Base-by-base conservation (phyloP, 768 basidiomycete species). In the Phaeotremella fagi region DNA sequence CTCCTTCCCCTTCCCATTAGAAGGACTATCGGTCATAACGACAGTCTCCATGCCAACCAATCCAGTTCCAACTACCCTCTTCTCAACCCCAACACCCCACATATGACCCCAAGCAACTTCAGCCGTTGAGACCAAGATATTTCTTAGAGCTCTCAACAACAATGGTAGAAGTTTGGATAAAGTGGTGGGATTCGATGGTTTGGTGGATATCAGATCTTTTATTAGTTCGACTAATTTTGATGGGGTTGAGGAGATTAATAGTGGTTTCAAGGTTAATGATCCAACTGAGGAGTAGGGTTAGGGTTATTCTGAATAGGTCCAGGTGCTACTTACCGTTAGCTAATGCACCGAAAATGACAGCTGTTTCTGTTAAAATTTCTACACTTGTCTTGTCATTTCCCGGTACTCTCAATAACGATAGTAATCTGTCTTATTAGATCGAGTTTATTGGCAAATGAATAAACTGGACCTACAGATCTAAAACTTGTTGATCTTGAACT, bases 91-190 rank as follows among this genome's bases (percentile, higher is more conserved):
- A 5, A 73, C 69, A 14, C 71, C 71, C 71, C 71, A 71, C 56
- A 66, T 65, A 25, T 65, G 64, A 7, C 72, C 70, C 68, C 70
- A 71, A 14, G 70, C 46, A 23, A 65, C 55, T 48, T 74, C 72
- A 3, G 68, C 70, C 1, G 65, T 65, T 9, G 72, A 54, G 14
- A 70, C 52, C 3, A 66, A 49, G 36, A 72, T 29, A 48, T 72
- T 74, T 22, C 72, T 57, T 3, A 72, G 42, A 12, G 72, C 72
- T 46, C 71, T 44, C 1, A 72, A 45, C 4, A 66, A 25, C 1
- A 67, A 53, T n/a, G 68, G 59, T 2, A 74, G 56, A 2, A 68
- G 52, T 11, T 60, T 59, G 1, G 52, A 35, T 4, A 57, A 16
- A 20, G 44, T 27, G 15, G 43, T 25, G 6, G 41, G 27, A 49